phyloP scores from a whole-genome alignment of 148 eudicot species.

The Fallopia convolvulus region DNA sequence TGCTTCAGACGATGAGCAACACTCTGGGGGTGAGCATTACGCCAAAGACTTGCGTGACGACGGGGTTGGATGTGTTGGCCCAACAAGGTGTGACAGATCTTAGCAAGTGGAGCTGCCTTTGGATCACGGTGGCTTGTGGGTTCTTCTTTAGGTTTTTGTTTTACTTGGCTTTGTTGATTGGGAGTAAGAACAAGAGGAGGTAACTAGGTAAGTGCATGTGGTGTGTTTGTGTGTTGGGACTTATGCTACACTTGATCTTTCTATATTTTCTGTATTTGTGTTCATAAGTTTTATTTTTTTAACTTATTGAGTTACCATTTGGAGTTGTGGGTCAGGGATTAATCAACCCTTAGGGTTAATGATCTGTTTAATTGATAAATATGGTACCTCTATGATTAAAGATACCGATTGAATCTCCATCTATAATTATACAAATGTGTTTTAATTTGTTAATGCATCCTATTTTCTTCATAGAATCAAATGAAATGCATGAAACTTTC shows the following conservation, averaged over 20 bases:
- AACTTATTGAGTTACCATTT: background rate
- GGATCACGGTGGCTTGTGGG: slow-evolving; percentile 20
- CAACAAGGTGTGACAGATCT: slow-evolving; percentile 19
- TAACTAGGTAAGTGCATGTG: background rate
- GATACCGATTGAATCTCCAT: too few species aligned
- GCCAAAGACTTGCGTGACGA: slow-evolving; percentile 15
- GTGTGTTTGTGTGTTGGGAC: background rate
- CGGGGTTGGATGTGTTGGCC: slow-evolving; percentile 11
- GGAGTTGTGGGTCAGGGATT: too few species aligned
- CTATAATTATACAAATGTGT: too few species aligned
- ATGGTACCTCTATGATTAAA: too few species aligned
- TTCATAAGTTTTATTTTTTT: background rate
- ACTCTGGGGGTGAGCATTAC: slow-evolving; percentile 17
- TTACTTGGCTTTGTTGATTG: slow-evolving; percentile 21
- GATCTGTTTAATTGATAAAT: too few species aligned
- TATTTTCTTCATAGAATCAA: too few species aligned
- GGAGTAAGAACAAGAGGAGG: slow-evolving; percentile 21
- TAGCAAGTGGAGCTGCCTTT: slow-evolving; percentile 18
- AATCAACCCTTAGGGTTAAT: too few species aligned
- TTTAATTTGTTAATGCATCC: too few species aligned
- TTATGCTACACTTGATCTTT: background rate
- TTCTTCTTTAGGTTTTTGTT: slow-evolving; percentile 18
- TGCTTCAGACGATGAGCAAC: slow-evolving; percentile 10
- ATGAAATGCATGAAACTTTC: too few species aligned
- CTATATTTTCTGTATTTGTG: background rate